These are phyloP conservation scores for Apiotrichum gamsii DNA, from an alignment of 1,284 basidiomycete genomes.

Conservation along the genomic window DNA sequence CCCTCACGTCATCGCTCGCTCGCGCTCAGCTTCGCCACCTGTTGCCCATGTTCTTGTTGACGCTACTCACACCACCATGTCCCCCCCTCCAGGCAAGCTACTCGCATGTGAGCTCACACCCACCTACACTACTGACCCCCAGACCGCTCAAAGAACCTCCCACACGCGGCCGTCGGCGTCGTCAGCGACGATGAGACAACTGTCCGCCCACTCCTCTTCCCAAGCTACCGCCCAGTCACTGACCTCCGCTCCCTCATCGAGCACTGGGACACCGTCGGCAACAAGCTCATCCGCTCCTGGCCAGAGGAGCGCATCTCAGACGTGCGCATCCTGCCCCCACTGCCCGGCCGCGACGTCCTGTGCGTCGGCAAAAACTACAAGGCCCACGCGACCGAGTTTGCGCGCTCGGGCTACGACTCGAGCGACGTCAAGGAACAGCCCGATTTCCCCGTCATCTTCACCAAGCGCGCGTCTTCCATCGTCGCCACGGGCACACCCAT, in stretches of 20 bases:
- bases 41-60: no score
- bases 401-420: conserved; percentile 31
- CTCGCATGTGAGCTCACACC: no score
- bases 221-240: conserved; percentile 19
- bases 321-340: conserved; percentile 27
- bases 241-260: conserved; percentile 20
- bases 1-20: no score
- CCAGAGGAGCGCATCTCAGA: conserved; percentile 11
- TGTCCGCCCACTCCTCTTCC: conserved; percentile 22
- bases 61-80: no score
- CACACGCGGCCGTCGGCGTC: background rate
- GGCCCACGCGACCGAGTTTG: conserved; percentile 33
- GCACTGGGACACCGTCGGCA: no score
- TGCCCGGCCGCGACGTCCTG: conserved; percentile 31
- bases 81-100: no score
- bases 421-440: conserved; percentile 34
- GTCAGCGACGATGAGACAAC: conserved; percentile 10
- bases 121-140: no score
- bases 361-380: conserved; percentile 37
- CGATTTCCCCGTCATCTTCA: conserved; percentile 39
- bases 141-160: no score
- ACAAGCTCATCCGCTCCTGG: no score
- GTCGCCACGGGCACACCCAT: conserved; percentile 26
- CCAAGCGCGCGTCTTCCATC: conserved; percentile 41
- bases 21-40: no score